phyloP scores from a whole-genome alignment of 2,329 filamentous ascomycete species.

The Fusarium anthophilum region DNA sequence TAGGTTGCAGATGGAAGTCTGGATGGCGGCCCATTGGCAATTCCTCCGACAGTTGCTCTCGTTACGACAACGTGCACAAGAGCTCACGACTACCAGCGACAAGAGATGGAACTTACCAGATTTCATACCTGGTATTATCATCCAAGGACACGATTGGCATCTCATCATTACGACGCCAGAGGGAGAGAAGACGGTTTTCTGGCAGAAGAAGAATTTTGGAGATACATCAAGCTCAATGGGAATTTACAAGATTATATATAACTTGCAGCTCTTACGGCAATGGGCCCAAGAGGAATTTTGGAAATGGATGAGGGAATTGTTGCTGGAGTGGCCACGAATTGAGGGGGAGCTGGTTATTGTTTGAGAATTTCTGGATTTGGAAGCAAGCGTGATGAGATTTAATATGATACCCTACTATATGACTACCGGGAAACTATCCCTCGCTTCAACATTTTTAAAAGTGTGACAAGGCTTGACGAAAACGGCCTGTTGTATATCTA shows the following conservation, averaged over 20 bases:
- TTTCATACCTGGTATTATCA: background rate
- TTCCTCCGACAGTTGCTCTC: background rate
- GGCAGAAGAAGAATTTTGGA: background rate
- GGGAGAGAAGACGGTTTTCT: background rate
- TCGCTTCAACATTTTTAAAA: no score
- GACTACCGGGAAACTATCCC: no score
- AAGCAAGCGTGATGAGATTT: background rate
- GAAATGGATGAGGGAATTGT: background rate
- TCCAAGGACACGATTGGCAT: background rate
- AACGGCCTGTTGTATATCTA: accelerated
- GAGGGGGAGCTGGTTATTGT: background rate
- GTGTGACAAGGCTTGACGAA: background rate
- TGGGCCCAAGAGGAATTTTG: background rate
- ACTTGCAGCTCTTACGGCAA: background rate
- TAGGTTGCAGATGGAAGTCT: background rate
- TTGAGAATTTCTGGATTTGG: background rate
- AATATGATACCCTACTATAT: background rate
- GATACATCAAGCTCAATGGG: background rate
- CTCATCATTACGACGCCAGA: background rate
- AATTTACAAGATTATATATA: background rate
- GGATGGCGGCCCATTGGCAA: background rate
- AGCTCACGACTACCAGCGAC: background rate
- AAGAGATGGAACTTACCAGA: background rate
- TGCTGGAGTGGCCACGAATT: background rate
- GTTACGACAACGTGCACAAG: background rate